Conservation (phyloP, 1,284 basidiomycete species). For the Ceratorhiza oryzae-sativae region DNA sequence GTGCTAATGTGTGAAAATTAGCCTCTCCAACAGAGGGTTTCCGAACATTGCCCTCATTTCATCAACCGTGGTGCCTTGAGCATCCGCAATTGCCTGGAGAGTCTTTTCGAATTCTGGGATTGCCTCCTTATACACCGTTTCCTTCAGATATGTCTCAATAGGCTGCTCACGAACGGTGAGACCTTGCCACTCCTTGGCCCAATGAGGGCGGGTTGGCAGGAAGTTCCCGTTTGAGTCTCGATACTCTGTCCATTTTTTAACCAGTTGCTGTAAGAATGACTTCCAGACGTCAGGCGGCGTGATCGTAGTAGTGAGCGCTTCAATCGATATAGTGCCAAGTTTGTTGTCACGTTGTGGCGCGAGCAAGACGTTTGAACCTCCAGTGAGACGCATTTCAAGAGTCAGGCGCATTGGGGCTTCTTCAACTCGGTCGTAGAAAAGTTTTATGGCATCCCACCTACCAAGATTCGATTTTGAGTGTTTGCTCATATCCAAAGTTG, state of each 20-base stretch:
- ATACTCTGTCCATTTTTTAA: conserved; percentile 41
- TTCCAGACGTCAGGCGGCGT: conserved; percentile 38
- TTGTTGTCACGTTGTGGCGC: conserved; percentile 40
- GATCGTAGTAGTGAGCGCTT: conserved; percentile 36
- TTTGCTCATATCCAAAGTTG: not conserved
- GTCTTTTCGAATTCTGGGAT: conserved; percentile 38
- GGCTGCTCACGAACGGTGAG: conserved; percentile 38
- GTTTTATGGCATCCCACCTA: conserved; percentile 42
- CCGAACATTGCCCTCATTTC: conserved; percentile 38
- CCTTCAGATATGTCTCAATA: conserved; percentile 37
- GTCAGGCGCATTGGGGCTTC: conserved; percentile 39
- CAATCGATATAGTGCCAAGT: conserved; percentile 40
- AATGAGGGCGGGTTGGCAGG: conserved; percentile 41
- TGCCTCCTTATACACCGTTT: conserved; percentile 40
- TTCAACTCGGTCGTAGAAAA: conserved; percentile 34
- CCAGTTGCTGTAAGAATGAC: conserved; percentile 39
- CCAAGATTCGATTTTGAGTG: not conserved
- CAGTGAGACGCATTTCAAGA: conserved; percentile 42
- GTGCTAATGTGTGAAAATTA: conserved; percentile 38
- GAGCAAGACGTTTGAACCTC: conserved; percentile 37
- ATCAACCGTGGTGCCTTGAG: conserved; percentile 29
- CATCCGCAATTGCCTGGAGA: conserved; percentile 18
- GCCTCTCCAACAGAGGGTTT: conserved; percentile 32
- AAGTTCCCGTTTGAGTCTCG: conserved; percentile 25
- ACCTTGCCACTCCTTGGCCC: conserved; percentile 42